Evolutionary conservation across 2,329 filamentous ascomycete species (phyloP).

Genomic region (Sporothrix schenckii): DNA sequence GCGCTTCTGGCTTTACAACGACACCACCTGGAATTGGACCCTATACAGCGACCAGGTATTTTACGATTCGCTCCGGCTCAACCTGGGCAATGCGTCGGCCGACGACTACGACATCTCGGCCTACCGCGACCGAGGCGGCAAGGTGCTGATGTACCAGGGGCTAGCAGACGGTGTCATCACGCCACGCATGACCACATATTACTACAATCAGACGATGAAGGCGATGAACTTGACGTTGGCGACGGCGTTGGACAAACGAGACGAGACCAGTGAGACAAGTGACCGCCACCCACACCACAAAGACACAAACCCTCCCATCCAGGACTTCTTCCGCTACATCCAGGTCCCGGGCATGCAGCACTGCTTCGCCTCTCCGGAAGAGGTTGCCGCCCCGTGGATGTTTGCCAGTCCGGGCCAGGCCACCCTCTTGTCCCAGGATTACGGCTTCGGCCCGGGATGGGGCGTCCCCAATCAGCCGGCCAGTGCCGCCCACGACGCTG

Average conservation of each 20-base stretch:
- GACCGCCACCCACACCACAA: not conserved
- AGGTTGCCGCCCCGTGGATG: constrained; percentile 44
- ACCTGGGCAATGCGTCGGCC: constrained; percentile 42
- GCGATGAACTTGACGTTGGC: constrained; percentile 43
- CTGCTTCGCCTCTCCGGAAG: constrained; percentile 44
- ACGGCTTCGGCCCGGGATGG: constrained; percentile 32
- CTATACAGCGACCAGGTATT: constrained; percentile 40
- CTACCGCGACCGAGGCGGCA: constrained; percentile 45
- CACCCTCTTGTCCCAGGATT: constrained; percentile 30
- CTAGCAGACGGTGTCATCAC: constrained; percentile 46
- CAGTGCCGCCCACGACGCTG: constrained; percentile 43
- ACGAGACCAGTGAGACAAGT: not conserved
- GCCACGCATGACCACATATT: constrained; percentile 41
- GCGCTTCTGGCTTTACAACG: constrained; percentile 40
- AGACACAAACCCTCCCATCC: constrained; percentile 39
- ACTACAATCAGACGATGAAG: constrained; percentile 42
- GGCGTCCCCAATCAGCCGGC: constrained; percentile 32
- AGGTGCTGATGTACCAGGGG: constrained; percentile 50
- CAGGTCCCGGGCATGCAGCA: constrained; percentile 56
- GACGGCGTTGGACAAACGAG: no score
- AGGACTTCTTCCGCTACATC: constrained; percentile 56
- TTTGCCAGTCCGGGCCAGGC: constrained; percentile 42
- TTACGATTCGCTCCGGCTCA: constrained; percentile 36
- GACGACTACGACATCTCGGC: constrained; percentile 40
- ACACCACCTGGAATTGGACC: constrained; percentile 41